Percentiles rank a stretch among this genome's conserved stretches.
phyloP scores from a whole-genome alignment of 371 early-diverging fungal species.

The Actinomortierella ambigua region DNA sequence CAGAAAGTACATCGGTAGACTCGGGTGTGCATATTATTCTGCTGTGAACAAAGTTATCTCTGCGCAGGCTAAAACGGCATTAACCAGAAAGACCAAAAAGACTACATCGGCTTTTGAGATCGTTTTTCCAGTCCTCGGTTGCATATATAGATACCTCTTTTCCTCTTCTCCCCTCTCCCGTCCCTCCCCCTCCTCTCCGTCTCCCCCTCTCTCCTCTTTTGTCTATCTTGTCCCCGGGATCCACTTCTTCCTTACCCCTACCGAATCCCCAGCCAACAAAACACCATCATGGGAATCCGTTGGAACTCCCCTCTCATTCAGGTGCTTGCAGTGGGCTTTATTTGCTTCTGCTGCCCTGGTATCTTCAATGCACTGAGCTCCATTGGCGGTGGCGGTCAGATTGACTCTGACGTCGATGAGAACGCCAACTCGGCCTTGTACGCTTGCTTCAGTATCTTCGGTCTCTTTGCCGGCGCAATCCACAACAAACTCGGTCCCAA shows the following conservation, averaged over 20 bases:
- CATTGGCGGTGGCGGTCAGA: slow-evolving; percentile 74
- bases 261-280: neutral
- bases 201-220: neutral
- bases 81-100: no score
- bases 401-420: slow-evolving; percentile 65
- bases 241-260: neutral
- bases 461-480: slow-evolving; percentile 66
- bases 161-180: neutral
- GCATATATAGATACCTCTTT: no score
- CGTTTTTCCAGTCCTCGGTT: no score
- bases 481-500: slow-evolving; percentile 65
- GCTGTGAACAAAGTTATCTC: no score
- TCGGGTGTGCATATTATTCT: no score
- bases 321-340: slow-evolving; percentile 70
- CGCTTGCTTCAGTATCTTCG: slow-evolving; percentile 72
- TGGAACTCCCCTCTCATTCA: slow-evolving; percentile 70
- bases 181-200: neutral
- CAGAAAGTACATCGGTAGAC: no score
- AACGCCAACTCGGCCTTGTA: slow-evolving; percentile 80
- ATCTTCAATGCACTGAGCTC: slow-evolving; percentile 86
- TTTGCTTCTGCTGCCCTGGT: slow-evolving; percentile 80
- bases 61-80: no score
- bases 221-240: no score
- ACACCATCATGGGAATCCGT: slow-evolving; percentile 48
- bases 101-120: no score